phyloP scores from a whole-genome alignment of 257 asterid species.

The Vinca minor region DNA sequence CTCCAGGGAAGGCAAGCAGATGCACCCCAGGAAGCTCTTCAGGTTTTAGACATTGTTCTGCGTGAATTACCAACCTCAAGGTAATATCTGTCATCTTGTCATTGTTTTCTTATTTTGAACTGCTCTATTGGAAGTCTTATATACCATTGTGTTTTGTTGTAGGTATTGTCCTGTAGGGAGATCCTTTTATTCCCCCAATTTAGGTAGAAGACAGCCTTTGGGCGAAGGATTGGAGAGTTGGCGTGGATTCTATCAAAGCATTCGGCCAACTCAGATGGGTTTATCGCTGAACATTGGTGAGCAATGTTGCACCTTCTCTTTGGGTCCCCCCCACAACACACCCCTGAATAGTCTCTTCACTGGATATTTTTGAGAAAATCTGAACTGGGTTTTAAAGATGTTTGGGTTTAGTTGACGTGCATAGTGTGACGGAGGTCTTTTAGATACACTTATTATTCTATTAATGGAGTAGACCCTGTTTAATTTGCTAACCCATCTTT shows the following conservation, averaged over 20 bases:
- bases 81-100: constrained; percentile 24
- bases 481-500: not conserved
- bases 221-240: constrained; percentile 96
- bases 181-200: constrained; percentile 72
- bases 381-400: not conserved
- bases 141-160: constrained; percentile 8
- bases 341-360: not conserved
- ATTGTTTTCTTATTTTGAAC: not conserved
- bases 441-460: not conserved
- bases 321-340: too few species aligned
- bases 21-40: constrained; percentile 96
- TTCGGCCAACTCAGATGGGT: constrained; percentile 98
- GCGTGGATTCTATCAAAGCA: constrained; percentile 97
- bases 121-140: not conserved
- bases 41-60: constrained; percentile 85
- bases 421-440: not conserved
- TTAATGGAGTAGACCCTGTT: not conserved
- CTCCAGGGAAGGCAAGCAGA: constrained; percentile 84
- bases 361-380: not conserved
- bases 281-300: constrained; percentile 83
- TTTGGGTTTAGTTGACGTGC: not conserved
- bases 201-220: constrained; percentile 73
- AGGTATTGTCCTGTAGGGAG: constrained; percentile 78
- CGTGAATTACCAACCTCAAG: constrained; percentile 78
- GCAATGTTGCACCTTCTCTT: not conserved